A percentile compares a stretch with the other conserved stretches of the same genome.
Conservation (phyloP, 2,329 filamentous ascomycete genomes). For the Zarea fungicola region DNA sequence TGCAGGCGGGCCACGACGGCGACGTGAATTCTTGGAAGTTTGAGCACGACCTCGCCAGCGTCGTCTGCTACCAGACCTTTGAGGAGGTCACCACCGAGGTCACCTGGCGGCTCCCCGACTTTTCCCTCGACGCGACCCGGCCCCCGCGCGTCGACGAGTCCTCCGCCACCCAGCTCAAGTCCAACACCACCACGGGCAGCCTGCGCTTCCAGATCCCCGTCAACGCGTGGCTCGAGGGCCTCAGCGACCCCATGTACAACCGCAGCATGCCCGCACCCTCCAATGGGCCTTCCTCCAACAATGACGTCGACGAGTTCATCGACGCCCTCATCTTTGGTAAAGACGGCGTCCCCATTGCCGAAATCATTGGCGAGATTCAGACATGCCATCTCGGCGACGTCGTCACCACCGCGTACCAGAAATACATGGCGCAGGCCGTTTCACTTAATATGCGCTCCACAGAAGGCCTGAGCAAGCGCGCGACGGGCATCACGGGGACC, state of each 20-base stretch:
- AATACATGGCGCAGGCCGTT: conserved; percentile 25
- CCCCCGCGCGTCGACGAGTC: conserved; percentile 16
- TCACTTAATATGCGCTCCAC: conserved; percentile 20
- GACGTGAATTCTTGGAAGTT: conserved; percentile 13
- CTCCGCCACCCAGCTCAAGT: conserved; percentile 12
- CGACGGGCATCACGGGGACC: conserved; percentile 15
- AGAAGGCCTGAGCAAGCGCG: conserved; percentile 5
- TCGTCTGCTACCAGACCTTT: conserved; percentile 21
- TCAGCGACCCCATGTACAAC: conserved; percentile 18
- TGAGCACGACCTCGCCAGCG: conserved; percentile 18
- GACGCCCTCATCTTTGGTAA: conserved; percentile 17
- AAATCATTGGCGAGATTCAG: conserved; percentile 16
- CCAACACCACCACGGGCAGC: conserved; percentile 12
- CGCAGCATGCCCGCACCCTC: conserved; percentile 14
- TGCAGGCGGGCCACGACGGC: conserved; percentile 8
- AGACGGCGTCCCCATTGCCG: conserved; percentile 12
- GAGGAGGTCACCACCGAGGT: conserved; percentile 20
- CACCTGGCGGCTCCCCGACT: conserved; percentile 18
- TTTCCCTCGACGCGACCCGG: conserved; percentile 14
- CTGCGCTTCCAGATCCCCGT: conserved; percentile 17
- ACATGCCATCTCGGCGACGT: conserved; percentile 15
- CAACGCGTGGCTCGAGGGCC: conserved; percentile 18
- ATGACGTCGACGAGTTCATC: conserved; percentile 20
- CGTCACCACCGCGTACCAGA: conserved; percentile 19
- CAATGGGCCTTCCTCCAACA: conserved; percentile 6